Conservation (phyloP, 1,284 basidiomycete species). For the Tilletiaria anomala region DNA sequence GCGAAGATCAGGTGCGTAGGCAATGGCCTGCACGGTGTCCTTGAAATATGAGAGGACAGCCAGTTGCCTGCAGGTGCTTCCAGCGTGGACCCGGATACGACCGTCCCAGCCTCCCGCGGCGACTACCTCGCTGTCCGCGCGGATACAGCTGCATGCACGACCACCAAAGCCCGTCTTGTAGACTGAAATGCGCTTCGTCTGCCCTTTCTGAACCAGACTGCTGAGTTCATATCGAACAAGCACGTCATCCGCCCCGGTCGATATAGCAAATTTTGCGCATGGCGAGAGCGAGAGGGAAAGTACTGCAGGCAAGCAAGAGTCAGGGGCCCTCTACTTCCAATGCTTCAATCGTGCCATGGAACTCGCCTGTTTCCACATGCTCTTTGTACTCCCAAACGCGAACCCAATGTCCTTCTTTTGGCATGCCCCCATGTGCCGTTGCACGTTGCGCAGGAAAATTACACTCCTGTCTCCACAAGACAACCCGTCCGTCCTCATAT, state of each 20-base stretch:
- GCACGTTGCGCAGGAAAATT: slow-evolving; percentile 45
- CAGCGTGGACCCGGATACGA: slow-evolving; percentile 15
- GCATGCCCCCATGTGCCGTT: background rate
- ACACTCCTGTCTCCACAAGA: no score
- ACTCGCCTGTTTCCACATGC: background rate
- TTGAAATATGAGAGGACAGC: slow-evolving; percentile 22
- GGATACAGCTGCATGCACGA: slow-evolving; percentile 7
- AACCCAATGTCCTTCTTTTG: background rate
- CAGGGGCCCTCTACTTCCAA: no score
- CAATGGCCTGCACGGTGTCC: slow-evolving; percentile 15
- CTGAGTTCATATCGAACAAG: slow-evolving; percentile 6
- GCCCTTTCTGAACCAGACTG: background rate
- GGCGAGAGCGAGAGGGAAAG: slow-evolving; percentile 6
- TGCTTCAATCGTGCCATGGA: no score
- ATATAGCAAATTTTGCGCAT: slow-evolving; percentile 2
- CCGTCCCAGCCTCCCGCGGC: slow-evolving; percentile 14
- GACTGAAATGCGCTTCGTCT: background rate
- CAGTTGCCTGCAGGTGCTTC: slow-evolving; percentile 14
- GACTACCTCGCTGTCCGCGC: slow-evolving; percentile 3
- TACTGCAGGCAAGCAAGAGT: slow-evolving; percentile 3
- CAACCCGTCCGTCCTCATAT: slow-evolving; percentile 68
- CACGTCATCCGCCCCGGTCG: slow-evolving; percentile 14
- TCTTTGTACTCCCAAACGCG: background rate
- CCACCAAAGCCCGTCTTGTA: slow-evolving; percentile 2
- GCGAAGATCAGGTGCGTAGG: slow-evolving; percentile 7